Percentiles rank a stretch among this genome's conserved stretches.
These are phyloP conservation scores for Leccinum obscurum DNA, from an alignment of 768 basidiomycete genomes.

Conservation along the genomic window DNA sequence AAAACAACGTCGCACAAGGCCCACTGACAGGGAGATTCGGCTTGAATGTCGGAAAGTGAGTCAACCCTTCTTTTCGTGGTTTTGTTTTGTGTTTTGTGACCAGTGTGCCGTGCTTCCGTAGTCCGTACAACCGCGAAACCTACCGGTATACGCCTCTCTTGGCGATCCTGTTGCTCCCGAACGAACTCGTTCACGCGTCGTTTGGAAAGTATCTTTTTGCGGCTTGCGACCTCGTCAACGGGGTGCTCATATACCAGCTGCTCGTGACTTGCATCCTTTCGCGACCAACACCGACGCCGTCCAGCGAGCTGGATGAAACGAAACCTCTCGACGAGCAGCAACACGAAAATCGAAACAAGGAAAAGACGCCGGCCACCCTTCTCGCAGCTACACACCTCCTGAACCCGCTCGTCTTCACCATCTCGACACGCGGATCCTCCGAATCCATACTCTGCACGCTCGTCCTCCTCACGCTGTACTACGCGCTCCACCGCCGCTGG, in stretches of 20 bases:
- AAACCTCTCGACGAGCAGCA: constrained; percentile 7
- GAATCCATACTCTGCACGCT: constrained; percentile 84
- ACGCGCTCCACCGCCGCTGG: constrained; percentile 59
- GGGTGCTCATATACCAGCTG: constrained; percentile 65
- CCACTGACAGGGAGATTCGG: constrained; percentile 44
- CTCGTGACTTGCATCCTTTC: constrained; percentile 54
- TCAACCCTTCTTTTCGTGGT: constrained; percentile 16
- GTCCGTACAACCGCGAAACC: constrained; percentile 88
- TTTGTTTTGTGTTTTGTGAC: neutral
- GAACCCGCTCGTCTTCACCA: constrained; percentile 93
- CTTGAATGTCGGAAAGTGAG: constrained; percentile 72
- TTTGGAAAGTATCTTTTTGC: constrained; percentile 94
- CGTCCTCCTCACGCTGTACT: constrained; percentile 69
- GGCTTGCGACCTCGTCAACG: constrained; percentile 77
- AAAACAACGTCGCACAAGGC: constrained; percentile 60
- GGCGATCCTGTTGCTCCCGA: constrained; percentile 79
- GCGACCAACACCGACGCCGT: neutral
- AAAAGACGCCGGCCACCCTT: constrained; percentile 42
- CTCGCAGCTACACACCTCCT: constrained; percentile 77
- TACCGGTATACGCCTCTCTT: constrained; percentile 97
- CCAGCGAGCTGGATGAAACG: neutral
- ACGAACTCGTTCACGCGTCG: constrained; percentile 74
- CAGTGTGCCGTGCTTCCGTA: constrained; percentile 32
- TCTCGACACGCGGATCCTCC: constrained; percentile 95
- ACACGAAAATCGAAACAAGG: neutral